phyloP scores from a whole-genome alignment of 305 asterid genomes.

The Fraxinus angustifolia region DNA sequence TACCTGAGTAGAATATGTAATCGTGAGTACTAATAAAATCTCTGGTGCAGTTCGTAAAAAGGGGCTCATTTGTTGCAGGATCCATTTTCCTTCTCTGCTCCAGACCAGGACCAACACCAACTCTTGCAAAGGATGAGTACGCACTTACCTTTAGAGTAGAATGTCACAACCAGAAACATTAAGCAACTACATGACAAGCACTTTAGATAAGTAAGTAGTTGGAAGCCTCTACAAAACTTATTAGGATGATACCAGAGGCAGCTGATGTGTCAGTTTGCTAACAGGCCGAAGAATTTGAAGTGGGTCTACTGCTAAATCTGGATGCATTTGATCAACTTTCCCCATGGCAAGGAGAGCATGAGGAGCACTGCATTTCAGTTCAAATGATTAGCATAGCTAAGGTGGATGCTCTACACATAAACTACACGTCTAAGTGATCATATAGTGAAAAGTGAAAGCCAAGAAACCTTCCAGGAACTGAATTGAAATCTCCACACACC shows the following conservation, averaged over 20 bases:
- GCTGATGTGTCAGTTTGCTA: slow-evolving; percentile 62
- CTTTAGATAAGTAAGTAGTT: not conserved
- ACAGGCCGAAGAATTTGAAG: slow-evolving; percentile 74
- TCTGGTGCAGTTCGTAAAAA: slow-evolving; percentile 85
- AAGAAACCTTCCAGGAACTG: slow-evolving; percentile 86
- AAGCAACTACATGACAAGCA: not conserved
- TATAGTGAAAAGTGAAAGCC: slow-evolving; percentile 12
- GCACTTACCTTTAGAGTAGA: slow-evolving; percentile 76
- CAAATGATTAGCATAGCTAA: slow-evolving; percentile 8
- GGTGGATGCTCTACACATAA: not conserved
- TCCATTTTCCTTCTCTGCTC: slow-evolving; percentile 90
- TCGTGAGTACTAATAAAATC: slow-evolving; percentile 90
- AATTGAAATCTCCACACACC: slow-evolving; percentile 94
- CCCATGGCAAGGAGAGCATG: slow-evolving; percentile 97
- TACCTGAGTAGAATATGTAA: slow-evolving; percentile 98
- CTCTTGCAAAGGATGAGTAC: slow-evolving; percentile 85
- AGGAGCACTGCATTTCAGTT: slow-evolving; percentile 67
- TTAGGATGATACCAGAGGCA: slow-evolving; percentile 65
- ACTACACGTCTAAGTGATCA: not conserved
- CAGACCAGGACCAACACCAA: slow-evolving; percentile 56
- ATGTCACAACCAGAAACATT: slow-evolving; percentile 17
- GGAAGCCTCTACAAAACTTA: not conserved
- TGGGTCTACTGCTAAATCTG: slow-evolving; percentile 75
- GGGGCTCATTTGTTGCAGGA: slow-evolving; percentile 79
- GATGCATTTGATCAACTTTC: slow-evolving; percentile 83